Percentiles rank a stretch among this genome's conserved stretches.
Evolutionary conservation across 257 asterid genomes (phyloP).

Genomic region (Penstemon davidsonii): DNA sequence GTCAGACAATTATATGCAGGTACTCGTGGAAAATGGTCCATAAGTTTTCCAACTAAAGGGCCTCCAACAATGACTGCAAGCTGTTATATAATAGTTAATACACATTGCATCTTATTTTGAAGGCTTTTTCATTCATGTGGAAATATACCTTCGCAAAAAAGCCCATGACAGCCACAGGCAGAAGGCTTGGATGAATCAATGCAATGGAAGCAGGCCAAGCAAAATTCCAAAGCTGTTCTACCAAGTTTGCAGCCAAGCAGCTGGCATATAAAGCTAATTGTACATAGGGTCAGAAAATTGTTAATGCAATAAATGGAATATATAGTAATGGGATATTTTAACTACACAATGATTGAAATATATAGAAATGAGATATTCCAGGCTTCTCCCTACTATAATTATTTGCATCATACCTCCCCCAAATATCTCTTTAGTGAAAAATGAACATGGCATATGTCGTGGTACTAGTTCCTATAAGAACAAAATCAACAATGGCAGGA

Average conservation of each 20-base stretch:
- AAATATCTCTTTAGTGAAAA: conserved; percentile 17
- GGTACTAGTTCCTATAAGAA: conserved; percentile 11
- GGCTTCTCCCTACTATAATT: no score
- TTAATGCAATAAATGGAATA: conserved; percentile 16
- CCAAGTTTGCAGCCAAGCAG: conserved; percentile 92
- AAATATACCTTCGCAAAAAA: conserved; percentile 75
- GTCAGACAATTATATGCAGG: conserved; percentile 75
- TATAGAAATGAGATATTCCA: no score
- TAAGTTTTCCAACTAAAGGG: conserved; percentile 85
- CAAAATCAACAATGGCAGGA: background rate
- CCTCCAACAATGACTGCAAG: conserved; percentile 91
- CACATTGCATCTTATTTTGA: conserved; percentile 23
- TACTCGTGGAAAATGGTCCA: conserved; percentile 93
- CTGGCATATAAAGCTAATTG: conserved; percentile 76
- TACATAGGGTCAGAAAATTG: conserved; percentile 28
- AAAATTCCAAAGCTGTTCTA: conserved; percentile 96
- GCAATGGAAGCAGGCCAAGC: conserved; percentile 98
- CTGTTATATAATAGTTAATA: conserved; percentile 46
- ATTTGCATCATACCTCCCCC: background rate
- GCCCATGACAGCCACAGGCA: conserved; percentile 88
- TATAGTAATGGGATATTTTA: background rate
- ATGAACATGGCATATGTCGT: conserved; percentile 9
- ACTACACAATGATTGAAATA: no score
- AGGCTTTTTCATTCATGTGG: conserved; percentile 18
- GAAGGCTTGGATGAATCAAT: conserved; percentile 87